Percentiles rank a stretch among this genome's conserved stretches.
Evolutionary conservation across 2,329 filamentous ascomycete species (phyloP).

Genomic region (Sporothrix mexicana): DNA sequence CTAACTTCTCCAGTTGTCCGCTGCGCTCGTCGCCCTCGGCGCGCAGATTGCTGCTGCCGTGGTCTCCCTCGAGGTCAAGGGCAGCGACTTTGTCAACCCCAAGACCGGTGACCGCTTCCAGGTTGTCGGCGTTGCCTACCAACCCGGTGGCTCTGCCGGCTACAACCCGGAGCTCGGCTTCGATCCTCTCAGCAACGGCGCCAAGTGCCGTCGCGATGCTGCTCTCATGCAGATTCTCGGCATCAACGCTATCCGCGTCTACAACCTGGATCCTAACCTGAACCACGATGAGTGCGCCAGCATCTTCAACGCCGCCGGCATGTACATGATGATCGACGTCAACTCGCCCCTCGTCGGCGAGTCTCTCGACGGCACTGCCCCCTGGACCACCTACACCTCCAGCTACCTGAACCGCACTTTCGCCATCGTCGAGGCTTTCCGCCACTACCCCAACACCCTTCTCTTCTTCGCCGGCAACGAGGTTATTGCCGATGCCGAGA

Average conservation of each 20-base stretch:
- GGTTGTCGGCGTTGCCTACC: slow-evolving; percentile 71
- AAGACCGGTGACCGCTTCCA: slow-evolving; percentile 66
- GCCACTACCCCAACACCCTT: slow-evolving; percentile 70
- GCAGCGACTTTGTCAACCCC: slow-evolving; percentile 65
- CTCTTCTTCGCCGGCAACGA: slow-evolving; percentile 81
- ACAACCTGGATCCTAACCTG: slow-evolving; percentile 68
- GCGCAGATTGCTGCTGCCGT: slow-evolving; percentile 63
- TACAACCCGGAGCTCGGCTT: slow-evolving; percentile 60
- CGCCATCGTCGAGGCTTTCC: slow-evolving; percentile 70
- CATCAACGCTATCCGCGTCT: slow-evolving; percentile 72
- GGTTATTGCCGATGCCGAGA: slow-evolving; percentile 71
- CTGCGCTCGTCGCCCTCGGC: slow-evolving; percentile 59
- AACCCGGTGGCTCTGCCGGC: slow-evolving; percentile 68
- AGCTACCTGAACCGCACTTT: slow-evolving; percentile 70
- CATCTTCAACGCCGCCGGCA: slow-evolving; percentile 71
- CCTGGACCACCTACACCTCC: slow-evolving; percentile 62
- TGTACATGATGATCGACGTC: slow-evolving; percentile 72
- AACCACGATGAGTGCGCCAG: slow-evolving; percentile 71
- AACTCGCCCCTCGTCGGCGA: slow-evolving; percentile 68
- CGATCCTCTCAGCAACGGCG: slow-evolving; percentile 65
- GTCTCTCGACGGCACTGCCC: slow-evolving; percentile 59
- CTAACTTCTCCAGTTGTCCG: slow-evolving; percentile 44
- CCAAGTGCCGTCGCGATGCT: slow-evolving; percentile 67
- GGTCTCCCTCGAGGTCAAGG: slow-evolving; percentile 61
- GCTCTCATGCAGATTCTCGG: slow-evolving; percentile 69